Base-by-base conservation (phyloP, 2,329 filamentous ascomycete species). In the Gremmenia infestans region DNA sequence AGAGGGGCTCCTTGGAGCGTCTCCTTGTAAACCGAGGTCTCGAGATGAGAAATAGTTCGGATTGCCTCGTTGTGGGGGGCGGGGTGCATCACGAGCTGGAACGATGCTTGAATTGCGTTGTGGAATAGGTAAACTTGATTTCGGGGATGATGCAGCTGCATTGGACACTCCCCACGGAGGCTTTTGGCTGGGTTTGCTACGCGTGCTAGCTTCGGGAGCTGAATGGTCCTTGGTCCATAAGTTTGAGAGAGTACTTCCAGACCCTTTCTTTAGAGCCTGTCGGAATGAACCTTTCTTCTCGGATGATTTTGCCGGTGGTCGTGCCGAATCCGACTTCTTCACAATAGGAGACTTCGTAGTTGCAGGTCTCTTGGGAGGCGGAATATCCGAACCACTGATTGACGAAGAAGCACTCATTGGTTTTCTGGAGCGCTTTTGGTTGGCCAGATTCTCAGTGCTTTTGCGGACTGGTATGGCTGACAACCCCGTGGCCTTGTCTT, bases 211-310 rank as follows among this genome's bases (percentile, higher is more conserved):
- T 8, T 62, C 59, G 12, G 49, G 12, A 37, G 50, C n/a, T 39
- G 68, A 61, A 15, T 36, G 60, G n/a, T 82, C 79, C 50, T 77
- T 81, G 52, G 71, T 75, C 68, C 78, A 77, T 0, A 82, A 68
- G 55, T 72, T 78, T 0, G 77, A 73, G 6, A 82, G 65, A 1
- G 75, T 72, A 37, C 78, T 74, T 22, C 72, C 72, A 6, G 76
- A 71, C 2, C 78, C 73, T 54, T 78, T 80, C 54, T 73, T 79
- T n/a, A 85, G 67, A 3, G 74, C 81, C 53, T 78, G 76, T 37
- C 78, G 76, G 43, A 83, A 68, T 1, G 65, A 65, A 1, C 69
- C 65, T 57, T 71, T 80, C 63, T 78, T 81, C 48, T 81, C 78
- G 9, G 47, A 50, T 46, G 52, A 53, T 66, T 56, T 72, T 60